phyloP scores from a whole-genome alignment of 2,329 filamentous ascomycete species.

The Fusarium subglutinans region DNA sequence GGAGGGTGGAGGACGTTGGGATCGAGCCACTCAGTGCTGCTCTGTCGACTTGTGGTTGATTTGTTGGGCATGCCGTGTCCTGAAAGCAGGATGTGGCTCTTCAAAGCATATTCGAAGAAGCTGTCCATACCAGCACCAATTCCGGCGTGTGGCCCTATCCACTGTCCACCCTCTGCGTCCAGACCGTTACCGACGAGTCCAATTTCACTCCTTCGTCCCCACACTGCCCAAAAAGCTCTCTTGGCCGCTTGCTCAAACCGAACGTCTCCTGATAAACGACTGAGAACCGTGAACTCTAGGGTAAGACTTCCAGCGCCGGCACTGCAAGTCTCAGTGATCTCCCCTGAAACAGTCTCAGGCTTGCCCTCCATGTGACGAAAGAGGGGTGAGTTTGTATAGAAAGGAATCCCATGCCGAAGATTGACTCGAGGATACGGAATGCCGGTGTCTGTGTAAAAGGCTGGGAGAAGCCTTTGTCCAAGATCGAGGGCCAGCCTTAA shows the following conservation, averaged over 20 bases:
- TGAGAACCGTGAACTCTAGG: conserved; percentile 91
- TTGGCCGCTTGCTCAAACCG: conserved; percentile 93
- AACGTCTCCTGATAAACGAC: conserved; percentile 83
- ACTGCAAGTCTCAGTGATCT: conserved; percentile 96
- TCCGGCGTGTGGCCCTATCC: conserved; percentile 89
- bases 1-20: conserved; percentile 71
- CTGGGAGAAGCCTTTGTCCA: conserved; percentile 83
- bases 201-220: conserved; percentile 84
- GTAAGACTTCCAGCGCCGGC: conserved; percentile 96
- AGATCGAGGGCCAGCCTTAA: conserved; percentile 90
- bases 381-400: conserved; percentile 87
- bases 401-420: conserved; percentile 87
- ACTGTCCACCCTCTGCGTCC: conserved; percentile 88
- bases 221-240: conserved; percentile 96
- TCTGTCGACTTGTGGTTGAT: conserved; percentile 52
- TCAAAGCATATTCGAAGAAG: conserved; percentile 98
- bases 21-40: conserved; percentile 62
- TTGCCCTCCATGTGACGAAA: conserved; percentile 62
- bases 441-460: conserved; percentile 90
- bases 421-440: conserved; percentile 96
- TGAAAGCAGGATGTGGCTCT: conserved; percentile 90
- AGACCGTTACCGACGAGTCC: conserved; percentile 91
- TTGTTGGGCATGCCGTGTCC: conserved; percentile 70
- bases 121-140: conserved; percentile 97
- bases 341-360: conserved; percentile 54